phyloP scores from a whole-genome alignment of 1,284 basidiomycete species.

The Sanguinoderma infundibulare region DNA sequence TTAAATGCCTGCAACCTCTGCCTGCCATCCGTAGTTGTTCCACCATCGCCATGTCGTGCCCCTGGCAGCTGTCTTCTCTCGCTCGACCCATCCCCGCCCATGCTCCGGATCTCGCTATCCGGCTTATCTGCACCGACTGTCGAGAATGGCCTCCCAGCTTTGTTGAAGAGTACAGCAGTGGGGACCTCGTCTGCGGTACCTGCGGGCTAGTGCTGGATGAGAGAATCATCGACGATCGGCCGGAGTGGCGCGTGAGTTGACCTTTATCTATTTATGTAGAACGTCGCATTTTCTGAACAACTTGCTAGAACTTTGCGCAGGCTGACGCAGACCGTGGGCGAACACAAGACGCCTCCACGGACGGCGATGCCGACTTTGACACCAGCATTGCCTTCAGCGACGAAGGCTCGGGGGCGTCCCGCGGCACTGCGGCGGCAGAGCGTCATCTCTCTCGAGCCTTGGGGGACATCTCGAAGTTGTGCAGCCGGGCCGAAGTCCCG shows the following conservation, averaged over 20 bases:
- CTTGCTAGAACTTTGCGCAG: not conserved
- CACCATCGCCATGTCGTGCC: not conserved
- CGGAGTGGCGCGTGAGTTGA: constrained; percentile 2
- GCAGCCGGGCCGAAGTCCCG: not conserved
- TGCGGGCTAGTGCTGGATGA: not conserved
- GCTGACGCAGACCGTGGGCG: not conserved
- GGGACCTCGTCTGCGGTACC: constrained; percentile 1
- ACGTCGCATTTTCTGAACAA: not conserved
- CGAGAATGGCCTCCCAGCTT: not conserved
- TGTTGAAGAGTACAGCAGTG: not conserved
- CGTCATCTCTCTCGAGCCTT: not conserved
- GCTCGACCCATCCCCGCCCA: not conserved
- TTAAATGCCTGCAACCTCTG: not conserved
- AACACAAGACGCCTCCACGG: not conserved
- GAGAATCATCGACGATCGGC: not conserved
- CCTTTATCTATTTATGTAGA: not conserved
- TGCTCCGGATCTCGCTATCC: constrained; percentile 4
- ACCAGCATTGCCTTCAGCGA: not conserved
- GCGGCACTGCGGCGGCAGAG: not conserved
- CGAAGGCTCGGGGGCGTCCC: not conserved
- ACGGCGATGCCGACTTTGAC: not conserved
- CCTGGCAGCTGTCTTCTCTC: not conserved
- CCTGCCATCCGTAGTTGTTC: not conserved
- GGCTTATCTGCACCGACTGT: constrained; percentile 4
- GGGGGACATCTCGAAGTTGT: not conserved